These are phyloP conservation scores for Boletus sp. DNA, from an alignment of 768 basidiomycete species.

Conservation along the genomic window DNA sequence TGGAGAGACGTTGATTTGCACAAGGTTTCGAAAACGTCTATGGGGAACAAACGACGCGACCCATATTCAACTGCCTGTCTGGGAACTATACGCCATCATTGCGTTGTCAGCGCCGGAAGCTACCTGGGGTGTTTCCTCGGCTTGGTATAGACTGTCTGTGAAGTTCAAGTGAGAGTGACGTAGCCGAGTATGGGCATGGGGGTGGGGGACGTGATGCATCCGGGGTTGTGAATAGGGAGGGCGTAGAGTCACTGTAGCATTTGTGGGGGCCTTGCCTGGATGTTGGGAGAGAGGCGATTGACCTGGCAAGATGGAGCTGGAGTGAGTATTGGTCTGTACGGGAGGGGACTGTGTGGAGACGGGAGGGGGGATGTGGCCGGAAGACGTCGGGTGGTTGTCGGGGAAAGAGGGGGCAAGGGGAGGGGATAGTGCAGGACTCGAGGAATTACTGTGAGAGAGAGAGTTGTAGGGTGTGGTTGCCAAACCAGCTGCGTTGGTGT, in stretches of 20 bases:
- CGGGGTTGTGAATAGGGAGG: conserved; percentile 56
- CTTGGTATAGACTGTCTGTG: conserved; percentile 37
- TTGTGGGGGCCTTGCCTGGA: conserved; percentile 30
- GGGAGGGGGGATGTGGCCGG: conserved; percentile 19
- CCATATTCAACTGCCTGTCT: conserved; percentile 26
- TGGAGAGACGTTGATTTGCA: conserved; percentile 4
- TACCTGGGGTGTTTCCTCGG: conserved; percentile 25
- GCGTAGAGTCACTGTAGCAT: conserved; percentile 47
- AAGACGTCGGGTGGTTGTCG: conserved; percentile 12
- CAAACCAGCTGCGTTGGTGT: conserved; percentile 5
- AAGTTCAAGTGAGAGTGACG: conserved; percentile 57
- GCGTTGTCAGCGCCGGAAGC: conserved; percentile 36
- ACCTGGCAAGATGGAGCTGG: conserved; percentile 12
- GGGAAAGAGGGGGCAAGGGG: conserved; percentile 19
- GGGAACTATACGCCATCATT: conserved; percentile 47
- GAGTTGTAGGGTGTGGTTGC: conserved; percentile 16
- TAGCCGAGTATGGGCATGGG: conserved; percentile 73
- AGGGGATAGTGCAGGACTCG: conserved; percentile 18
- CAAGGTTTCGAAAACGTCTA: background rate
- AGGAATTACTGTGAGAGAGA: conserved; percentile 24
- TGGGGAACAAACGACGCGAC: background rate
- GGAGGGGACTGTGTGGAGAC: conserved; percentile 21
- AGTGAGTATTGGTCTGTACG: conserved; percentile 20
- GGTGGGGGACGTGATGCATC: conserved; percentile 81
- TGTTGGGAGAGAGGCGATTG: conserved; percentile 24